These are phyloP conservation scores for Mycena capillaripes DNA, from an alignment of 768 basidiomycete genomes.

Conservation along the genomic window DNA sequence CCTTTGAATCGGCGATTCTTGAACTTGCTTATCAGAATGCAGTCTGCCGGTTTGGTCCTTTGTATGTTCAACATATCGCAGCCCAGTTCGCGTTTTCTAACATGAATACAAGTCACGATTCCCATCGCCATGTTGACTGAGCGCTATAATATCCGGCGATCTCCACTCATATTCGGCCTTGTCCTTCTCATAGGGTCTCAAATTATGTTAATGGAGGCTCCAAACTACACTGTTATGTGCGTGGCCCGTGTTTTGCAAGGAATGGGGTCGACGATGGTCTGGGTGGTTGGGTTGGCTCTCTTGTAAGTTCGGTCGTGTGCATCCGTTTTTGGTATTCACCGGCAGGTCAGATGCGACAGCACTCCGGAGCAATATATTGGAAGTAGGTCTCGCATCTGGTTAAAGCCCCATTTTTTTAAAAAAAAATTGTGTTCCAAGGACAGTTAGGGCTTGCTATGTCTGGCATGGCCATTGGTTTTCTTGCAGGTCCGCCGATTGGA, in stretches of 20 bases:
- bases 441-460: conserved; percentile 75
- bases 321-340: not conserved
- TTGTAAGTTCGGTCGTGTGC: conserved; percentile 54
- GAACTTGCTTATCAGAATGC: conserved; percentile 14
- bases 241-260: conserved; percentile 73
- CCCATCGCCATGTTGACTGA: conserved; percentile 72
- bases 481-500: conserved; percentile 71
- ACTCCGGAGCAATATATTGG: conserved; percentile 63
- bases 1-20: not conserved
- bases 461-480: conserved; percentile 56
- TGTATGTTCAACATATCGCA: conserved; percentile 52
- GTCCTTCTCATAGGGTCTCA: conserved; percentile 66
- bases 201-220: conserved; percentile 74
- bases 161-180: conserved; percentile 66
- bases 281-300: conserved; percentile 73
- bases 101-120: conserved; percentile 61
- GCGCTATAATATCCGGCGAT: conserved; percentile 58
- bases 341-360: conserved; percentile 63
- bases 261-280: conserved; percentile 70
- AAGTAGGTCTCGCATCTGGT: conserved; percentile 51
- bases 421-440: conserved; percentile 45
- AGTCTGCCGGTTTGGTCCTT: conserved; percentile 71
- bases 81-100: not conserved
- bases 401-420: not conserved
- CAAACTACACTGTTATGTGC: conserved; percentile 68